A percentile compares a stretch with the other conserved stretches of the same genome.
Evolutionary conservation across 1,284 basidiomycete species (phyloP).

Genomic region (Agaricales sp.): DNA sequence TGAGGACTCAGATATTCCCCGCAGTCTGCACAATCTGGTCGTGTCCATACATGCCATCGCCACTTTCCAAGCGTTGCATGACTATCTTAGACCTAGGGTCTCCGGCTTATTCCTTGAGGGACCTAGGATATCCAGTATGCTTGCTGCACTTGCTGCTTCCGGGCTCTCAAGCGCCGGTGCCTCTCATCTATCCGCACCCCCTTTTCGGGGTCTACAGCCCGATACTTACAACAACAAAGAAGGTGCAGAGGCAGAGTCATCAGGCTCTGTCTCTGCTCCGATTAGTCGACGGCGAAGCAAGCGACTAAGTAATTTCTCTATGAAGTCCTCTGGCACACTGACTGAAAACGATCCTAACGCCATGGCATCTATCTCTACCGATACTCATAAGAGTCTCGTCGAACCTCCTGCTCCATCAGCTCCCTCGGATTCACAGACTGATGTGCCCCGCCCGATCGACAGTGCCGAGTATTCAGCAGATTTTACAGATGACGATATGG

Average conservation of each 20-base stretch:
- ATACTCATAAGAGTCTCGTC: too few species aligned
- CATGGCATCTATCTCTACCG: too few species aligned
- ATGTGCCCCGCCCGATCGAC: conserved; percentile 22
- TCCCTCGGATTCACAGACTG: too few species aligned
- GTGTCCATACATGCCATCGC: conserved; percentile 96
- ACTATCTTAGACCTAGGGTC: conserved; percentile 86
- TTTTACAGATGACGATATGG: conserved; percentile 65
- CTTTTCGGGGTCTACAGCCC: neutral
- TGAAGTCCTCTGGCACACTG: neutral
- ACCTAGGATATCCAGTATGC: conserved; percentile 77
- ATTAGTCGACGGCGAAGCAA: conserved; percentile 5
- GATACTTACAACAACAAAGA: neutral
- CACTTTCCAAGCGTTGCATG: conserved; percentile 90
- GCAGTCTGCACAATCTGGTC: conserved; percentile 78
- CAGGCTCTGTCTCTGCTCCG: conserved; percentile 12
- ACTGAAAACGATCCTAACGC: too few species aligned
- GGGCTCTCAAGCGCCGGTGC: conserved; percentile 32
- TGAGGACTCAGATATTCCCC: conserved; percentile 80
- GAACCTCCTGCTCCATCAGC: too few species aligned
- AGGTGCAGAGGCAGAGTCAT: neutral
- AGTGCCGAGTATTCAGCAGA: conserved; percentile 61
- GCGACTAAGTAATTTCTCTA: neutral
- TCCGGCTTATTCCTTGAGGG: conserved; percentile 60
- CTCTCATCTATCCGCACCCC: conserved; percentile 10
- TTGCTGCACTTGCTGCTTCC: conserved; percentile 83